A percentile compares a stretch with the other conserved stretches of the same genome.
These are phyloP conservation scores for Backusella westeae DNA, from an alignment of 192 early-diverging fungal genomes.

Conservation along the genomic window DNA sequence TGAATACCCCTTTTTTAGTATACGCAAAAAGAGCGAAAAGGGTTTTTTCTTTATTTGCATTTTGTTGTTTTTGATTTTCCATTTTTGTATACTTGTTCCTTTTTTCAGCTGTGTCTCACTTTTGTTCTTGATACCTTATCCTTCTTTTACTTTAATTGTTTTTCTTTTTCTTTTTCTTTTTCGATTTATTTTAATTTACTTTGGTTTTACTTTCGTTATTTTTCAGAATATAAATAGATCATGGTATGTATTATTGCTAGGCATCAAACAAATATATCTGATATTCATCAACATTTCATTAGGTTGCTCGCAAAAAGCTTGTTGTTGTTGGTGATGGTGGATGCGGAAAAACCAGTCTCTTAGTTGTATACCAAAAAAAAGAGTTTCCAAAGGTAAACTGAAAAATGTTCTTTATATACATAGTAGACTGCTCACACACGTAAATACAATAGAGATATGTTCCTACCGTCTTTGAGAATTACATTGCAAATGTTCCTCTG, in stretches of 20 bases:
- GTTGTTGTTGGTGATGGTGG: conserved; percentile 84
- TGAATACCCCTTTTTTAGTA: not conserved
- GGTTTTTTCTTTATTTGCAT: not conserved
- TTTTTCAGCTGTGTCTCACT: not conserved
- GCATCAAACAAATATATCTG: not conserved
- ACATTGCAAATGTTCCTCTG: conserved; percentile 51
- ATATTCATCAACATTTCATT: not conserved
- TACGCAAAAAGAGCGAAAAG: not conserved
- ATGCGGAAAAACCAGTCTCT: conserved; percentile 76
- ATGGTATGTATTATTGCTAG: not conserved
- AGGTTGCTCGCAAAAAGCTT: conserved; percentile 56
- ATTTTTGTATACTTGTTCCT: conserved; percentile 9
- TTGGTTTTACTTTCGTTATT: not conserved
- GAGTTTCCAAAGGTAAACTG: conserved; percentile 75
- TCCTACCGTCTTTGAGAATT: conserved; percentile 76
- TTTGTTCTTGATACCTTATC: not conserved
- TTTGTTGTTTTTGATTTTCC: conserved; percentile 5
- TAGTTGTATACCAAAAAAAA: conserved; percentile 72
- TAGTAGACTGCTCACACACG: not conserved
- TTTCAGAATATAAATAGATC: not conserved
- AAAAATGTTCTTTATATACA: not conserved
- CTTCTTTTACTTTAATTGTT: not conserved
- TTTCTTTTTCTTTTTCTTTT: conserved; percentile 16
- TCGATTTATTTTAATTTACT: not conserved
- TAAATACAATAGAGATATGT: conserved; percentile 52